These are phyloP conservation scores for Gossypium lobatum DNA, from an alignment of 441 rosid genomes.

Conservation along the genomic window DNA sequence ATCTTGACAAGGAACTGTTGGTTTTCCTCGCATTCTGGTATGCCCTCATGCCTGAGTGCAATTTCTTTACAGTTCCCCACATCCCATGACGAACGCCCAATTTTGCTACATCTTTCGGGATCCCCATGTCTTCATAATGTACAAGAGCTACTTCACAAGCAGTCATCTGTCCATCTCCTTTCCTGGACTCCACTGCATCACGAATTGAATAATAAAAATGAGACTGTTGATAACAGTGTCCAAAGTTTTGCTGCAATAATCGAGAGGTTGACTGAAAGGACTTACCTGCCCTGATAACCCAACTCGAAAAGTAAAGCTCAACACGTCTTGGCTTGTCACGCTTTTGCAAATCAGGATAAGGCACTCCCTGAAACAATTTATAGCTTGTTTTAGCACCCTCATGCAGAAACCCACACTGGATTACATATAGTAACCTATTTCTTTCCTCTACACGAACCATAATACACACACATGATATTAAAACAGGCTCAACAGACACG, in stretches of 20 bases:
- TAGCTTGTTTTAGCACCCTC: constrained; percentile 1
- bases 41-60: constrained; percentile 70
- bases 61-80: constrained; percentile 91
- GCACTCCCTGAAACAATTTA: constrained; percentile 50
- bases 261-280: constrained; percentile 3
- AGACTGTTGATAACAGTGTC: neutral
- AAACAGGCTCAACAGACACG: neutral
- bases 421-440: neutral
- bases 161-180: constrained; percentile 56
- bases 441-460: neutral
- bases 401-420: neutral
- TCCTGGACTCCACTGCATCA: constrained; percentile 72
- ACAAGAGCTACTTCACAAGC: constrained; percentile 84
- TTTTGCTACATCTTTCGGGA: constrained; percentile 94
- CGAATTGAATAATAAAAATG: constrained; percentile 8
- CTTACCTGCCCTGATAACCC: constrained; percentile 81
- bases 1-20: constrained; percentile 54
- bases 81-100: constrained; percentile 88
- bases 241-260: neutral
- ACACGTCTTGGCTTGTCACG: constrained; percentile 94
- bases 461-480: neutral
- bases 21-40: constrained; percentile 66
- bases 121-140: constrained; percentile 91
- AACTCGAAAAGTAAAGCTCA: constrained; percentile 84
- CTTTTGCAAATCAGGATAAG: constrained; percentile 51